Evolutionary conservation across 495 filamentous ascomycete genomes (phyloP).

Genomic region (Thermothielavioides terrestris): DNA sequence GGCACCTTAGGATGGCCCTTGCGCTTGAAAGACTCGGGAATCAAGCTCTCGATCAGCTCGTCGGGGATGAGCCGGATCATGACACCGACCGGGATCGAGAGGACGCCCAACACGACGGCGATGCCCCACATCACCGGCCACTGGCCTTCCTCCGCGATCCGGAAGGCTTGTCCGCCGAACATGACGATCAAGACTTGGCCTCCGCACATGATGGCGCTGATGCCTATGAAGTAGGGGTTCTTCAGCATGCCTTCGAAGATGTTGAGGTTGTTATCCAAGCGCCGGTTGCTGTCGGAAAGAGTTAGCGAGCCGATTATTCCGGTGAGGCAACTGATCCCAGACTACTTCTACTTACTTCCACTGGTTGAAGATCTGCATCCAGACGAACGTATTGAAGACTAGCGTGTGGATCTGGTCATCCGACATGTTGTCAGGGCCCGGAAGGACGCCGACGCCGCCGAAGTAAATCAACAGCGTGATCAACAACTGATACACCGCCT

Average conservation of each 20-base stretch:
- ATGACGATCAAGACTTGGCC: constrained; percentile 76
- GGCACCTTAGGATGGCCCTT: constrained; percentile 41
- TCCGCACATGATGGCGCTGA: constrained; percentile 70
- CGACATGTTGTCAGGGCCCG: constrained; percentile 31
- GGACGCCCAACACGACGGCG: constrained; percentile 59
- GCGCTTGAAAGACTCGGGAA: constrained; percentile 59
- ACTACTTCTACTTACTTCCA: constrained; percentile 58
- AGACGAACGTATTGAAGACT: constrained; percentile 91
- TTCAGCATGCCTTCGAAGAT: constrained; percentile 72
- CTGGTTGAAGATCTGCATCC: constrained; percentile 96
- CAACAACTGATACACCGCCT: constrained; percentile 72
- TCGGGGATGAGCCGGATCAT: constrained; percentile 54
- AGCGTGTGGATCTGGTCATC: constrained; percentile 54
- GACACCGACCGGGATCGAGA: constrained; percentile 68
- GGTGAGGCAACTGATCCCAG: neutral
- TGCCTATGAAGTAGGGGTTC: constrained; percentile 77
- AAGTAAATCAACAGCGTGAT: constrained; percentile 77
- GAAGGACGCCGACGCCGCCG: constrained; percentile 53
- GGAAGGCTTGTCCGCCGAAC: constrained; percentile 64
- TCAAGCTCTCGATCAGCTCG: constrained; percentile 53
- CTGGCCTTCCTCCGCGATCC: constrained; percentile 49
- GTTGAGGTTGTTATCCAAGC: constrained; percentile 81
- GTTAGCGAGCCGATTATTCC: constrained; percentile 9
- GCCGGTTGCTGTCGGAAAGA: constrained; percentile 59
- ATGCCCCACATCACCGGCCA: constrained; percentile 65